Percentiles rank a stretch among this genome's conserved stretches.
Conservation (phyloP, 2,329 filamentous ascomycete species). For the Helminthosporium solani region DNA sequence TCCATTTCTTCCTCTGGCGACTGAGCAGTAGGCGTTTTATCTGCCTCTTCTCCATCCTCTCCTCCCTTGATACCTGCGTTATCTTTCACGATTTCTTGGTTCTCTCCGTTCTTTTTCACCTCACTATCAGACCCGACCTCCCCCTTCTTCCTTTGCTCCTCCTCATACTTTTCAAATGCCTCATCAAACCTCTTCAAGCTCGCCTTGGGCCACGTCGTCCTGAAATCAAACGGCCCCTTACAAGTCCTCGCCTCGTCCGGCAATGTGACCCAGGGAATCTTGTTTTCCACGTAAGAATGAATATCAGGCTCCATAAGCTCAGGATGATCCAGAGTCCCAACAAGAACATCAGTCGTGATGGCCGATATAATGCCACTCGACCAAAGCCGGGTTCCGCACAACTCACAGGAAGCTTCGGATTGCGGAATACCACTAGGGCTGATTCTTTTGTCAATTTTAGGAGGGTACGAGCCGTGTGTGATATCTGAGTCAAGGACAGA, state of each 20-base stretch:
- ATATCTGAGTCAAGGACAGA: slow-evolving; percentile 29
- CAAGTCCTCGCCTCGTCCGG: slow-evolving; percentile 24
- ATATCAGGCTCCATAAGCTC: slow-evolving; percentile 33
- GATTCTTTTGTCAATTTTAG: slow-evolving; percentile 5
- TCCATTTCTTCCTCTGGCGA: slow-evolving; percentile 21
- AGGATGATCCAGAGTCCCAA: slow-evolving; percentile 32
- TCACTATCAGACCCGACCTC: slow-evolving; percentile 2
- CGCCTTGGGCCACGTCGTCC: slow-evolving; percentile 27
- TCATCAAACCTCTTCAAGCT: slow-evolving; percentile 28
- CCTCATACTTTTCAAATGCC: slow-evolving; percentile 9
- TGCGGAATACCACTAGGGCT: slow-evolving; percentile 1
- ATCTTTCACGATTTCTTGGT: slow-evolving; percentile 1
- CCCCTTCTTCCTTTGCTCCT: slow-evolving; percentile 3
- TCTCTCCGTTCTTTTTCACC: slow-evolving; percentile 2
- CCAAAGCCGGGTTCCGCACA: slow-evolving; percentile 28
- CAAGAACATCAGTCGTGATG: slow-evolving; percentile 15
- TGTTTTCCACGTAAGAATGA: slow-evolving; percentile 30
- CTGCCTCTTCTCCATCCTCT: slow-evolving; percentile 11
- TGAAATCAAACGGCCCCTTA: slow-evolving; percentile 11
- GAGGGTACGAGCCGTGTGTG: slow-evolving; percentile 15
- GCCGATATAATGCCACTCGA: slow-evolving; percentile 8
- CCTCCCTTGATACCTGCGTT: neutral
- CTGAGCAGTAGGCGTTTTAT: slow-evolving; percentile 35
- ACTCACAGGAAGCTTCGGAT: slow-evolving; percentile 17
- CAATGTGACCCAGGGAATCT: slow-evolving; percentile 31